Percentiles rank a stretch among this genome's conserved stretches.
Conservation (phyloP, 805 yeast species). For the Metschnikowia reukaufii region DNA sequence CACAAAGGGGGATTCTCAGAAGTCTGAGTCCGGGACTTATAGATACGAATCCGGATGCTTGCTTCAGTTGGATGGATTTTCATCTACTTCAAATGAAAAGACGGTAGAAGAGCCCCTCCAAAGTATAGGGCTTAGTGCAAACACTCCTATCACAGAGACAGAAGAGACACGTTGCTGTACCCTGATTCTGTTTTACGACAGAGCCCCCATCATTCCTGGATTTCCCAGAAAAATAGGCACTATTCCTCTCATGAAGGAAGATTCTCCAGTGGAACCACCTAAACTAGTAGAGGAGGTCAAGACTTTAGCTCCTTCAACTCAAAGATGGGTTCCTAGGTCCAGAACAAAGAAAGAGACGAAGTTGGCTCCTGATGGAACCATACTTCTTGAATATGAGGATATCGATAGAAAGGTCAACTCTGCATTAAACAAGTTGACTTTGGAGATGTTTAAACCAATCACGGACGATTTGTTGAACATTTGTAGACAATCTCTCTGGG, state of each 20-base stretch:
- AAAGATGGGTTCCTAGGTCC: slow-evolving; percentile 93
- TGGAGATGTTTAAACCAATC: slow-evolving; percentile 85
- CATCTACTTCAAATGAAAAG: not conserved
- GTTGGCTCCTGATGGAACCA: slow-evolving; percentile 79
- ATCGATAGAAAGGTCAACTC: slow-evolving; percentile 83
- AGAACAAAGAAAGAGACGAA: slow-evolving; percentile 58
- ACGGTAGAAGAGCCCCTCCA: not conserved
- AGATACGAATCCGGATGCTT: not conserved
- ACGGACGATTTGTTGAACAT: slow-evolving; percentile 71
- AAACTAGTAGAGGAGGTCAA: slow-evolving; percentile 70
- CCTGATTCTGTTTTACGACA: not conserved
- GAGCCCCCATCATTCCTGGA: not conserved
- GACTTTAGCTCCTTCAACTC: slow-evolving; percentile 79
- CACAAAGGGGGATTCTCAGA: not conserved
- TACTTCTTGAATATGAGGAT: slow-evolving; percentile 64
- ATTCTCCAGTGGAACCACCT: no score
- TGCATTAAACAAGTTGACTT: slow-evolving; percentile 85
- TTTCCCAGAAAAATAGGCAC: no score
- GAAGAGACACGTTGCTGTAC: not conserved
- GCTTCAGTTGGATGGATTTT: not conserved
- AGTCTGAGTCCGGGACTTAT: not conserved
- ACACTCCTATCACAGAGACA: not conserved
- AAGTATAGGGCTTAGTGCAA: not conserved
- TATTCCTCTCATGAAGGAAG: no score
- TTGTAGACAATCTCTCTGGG: slow-evolving; percentile 85